Evolutionary conservation across 2,329 filamentous ascomycete species (phyloP).

Genomic region (Aquanectria penicillioides): DNA sequence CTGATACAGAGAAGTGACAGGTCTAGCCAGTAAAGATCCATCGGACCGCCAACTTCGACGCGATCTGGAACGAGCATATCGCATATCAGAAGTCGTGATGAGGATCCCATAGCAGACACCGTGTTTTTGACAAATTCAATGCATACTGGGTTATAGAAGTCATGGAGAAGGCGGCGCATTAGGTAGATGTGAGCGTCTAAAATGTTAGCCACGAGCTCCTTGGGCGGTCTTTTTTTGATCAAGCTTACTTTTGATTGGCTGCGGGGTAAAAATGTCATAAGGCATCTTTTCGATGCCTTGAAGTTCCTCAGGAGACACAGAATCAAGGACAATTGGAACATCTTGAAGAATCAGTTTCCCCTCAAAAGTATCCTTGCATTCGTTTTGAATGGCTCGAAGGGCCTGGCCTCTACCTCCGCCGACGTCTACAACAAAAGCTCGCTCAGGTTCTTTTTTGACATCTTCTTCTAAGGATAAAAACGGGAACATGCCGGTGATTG

Average conservation of each 20-base stretch:
- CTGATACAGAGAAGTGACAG: constrained; percentile 38
- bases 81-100: constrained; percentile 44
- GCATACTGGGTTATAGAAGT: constrained; percentile 41
- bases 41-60: constrained; percentile 34
- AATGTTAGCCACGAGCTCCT: neutral
- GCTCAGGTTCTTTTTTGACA: constrained; percentile 40
- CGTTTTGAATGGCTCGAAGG: constrained; percentile 35
- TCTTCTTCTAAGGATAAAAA: constrained; percentile 38
- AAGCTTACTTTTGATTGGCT: constrained; percentile 39
- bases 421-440: constrained; percentile 44
- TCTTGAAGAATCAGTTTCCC: constrained; percentile 46
- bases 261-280: constrained; percentile 39
- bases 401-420: constrained; percentile 44
- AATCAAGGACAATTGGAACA: constrained; percentile 43
- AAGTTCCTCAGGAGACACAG: constrained; percentile 36
- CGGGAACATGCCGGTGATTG: constrained; percentile 45
- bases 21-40: constrained; percentile 43
- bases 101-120: constrained; percentile 38
- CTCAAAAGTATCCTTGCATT: constrained; percentile 37
- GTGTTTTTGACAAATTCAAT: constrained; percentile 39
- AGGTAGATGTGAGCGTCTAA: constrained; percentile 43
- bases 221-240: neutral
- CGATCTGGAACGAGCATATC: constrained; percentile 46
- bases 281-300: constrained; percentile 37
- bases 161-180: constrained; percentile 43